Percentiles rank a stretch among this genome's conserved stretches.
phyloP scores from a whole-genome alignment of 1,284 basidiomycete genomes.

The Sporisorium graminicola region DNA sequence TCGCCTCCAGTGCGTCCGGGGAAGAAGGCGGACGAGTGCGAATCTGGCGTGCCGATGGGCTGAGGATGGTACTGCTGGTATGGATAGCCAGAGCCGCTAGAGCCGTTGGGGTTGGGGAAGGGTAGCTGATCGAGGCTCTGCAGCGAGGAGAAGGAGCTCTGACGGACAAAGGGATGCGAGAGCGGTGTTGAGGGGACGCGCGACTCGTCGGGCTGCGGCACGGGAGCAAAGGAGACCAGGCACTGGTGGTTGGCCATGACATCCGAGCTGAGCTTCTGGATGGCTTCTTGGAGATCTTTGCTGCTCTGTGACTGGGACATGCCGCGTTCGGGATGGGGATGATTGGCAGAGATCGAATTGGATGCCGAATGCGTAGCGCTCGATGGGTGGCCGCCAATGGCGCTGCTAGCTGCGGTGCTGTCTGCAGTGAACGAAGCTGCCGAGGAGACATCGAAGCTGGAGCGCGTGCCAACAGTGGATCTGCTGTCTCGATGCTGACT shows the following conservation, averaged over 20 bases:
- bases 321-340: conserved; percentile 29
- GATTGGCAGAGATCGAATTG: conserved; percentile 48
- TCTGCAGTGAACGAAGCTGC: conserved; percentile 55
- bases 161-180: conserved; percentile 39
- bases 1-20: conserved; percentile 29
- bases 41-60: conserved; percentile 47
- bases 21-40: conserved; percentile 48
- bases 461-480: conserved; percentile 60
- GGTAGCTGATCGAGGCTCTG: conserved; percentile 48
- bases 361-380: conserved; percentile 59
- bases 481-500: conserved; percentile 57
- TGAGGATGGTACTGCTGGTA: conserved; percentile 56
- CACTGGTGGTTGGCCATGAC: conserved; percentile 65
- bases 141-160: conserved; percentile 50
- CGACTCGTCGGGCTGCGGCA: conserved; percentile 45
- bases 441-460: conserved; percentile 59
- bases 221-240: conserved; percentile 56
- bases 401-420: conserved; percentile 60
- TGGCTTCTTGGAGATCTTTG: conserved; percentile 56
- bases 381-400: conserved; percentile 36
- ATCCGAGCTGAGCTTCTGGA: conserved; percentile 56
- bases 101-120: conserved; percentile 40
- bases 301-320: conserved; percentile 48
- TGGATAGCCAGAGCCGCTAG: conserved; percentile 39
- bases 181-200: conserved; percentile 36